Evolutionary conservation across 768 basidiomycete species (phyloP), one percentile per base, ranked within the genome.

Genomic region (Boletellus ananas): DNA sequence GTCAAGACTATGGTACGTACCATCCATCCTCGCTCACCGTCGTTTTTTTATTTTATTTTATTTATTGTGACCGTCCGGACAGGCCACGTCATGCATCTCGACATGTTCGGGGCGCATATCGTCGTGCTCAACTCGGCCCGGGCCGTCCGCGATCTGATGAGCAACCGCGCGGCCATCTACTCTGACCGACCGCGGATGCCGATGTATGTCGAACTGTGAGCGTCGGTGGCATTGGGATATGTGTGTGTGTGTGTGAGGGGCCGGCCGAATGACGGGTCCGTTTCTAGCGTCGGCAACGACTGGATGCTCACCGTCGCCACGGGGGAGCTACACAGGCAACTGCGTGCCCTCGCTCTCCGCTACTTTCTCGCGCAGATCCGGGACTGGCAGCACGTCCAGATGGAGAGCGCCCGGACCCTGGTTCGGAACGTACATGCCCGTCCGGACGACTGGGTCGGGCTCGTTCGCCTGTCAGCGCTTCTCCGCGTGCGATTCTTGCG

Each of bases 41-140:
- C 29, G 11, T 29, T 29, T 27, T 27, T 27, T 27, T 27, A 8
- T 27, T 27, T 27, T n/a, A n/a, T n/a, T n/a, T 25, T 25, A 3
- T 25, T 4, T 25, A 5, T 29, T 3, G 7, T 29, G 29, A 29
- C 29, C 29, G 10, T 29, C 8, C 29, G 29, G 4, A 7, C 29
- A 41, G 39, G 47, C 23, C 12, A 6, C 1, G 34, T 48, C 13
- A 35, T 48, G 39, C 39, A 48, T 4, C 7, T 48, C 2, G 6
- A 34, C 6, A 16, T 48, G 33, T 34, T 48, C 11, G 21, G 34
- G 18, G 17, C 11, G 6, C 53, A 50, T 5, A 61, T 68, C 10
- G 54, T 73, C 20, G 49, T 74, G 21, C 57, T 74, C 12, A 74
- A 70, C 51, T 71, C 70, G 11, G 49, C 58, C 31, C 59, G 67